These are phyloP conservation scores for Sporisorium scitamineum DNA, from an alignment of 1,284 basidiomycete species.

Conservation along the genomic window DNA sequence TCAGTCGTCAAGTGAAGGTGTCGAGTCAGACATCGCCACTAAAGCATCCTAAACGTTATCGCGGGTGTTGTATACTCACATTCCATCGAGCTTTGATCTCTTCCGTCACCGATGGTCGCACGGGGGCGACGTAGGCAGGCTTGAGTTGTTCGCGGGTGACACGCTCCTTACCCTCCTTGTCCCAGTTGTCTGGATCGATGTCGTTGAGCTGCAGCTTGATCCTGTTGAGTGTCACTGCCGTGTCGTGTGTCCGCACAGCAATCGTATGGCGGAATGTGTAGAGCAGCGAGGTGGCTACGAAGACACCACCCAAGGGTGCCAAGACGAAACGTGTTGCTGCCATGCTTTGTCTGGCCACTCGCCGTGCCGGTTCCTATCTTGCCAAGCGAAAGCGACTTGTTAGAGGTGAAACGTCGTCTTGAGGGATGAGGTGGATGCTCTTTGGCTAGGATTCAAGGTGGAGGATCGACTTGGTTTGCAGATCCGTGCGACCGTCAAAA, in stretches of 20 bases:
- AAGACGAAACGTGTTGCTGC: slow-evolving; percentile 43
- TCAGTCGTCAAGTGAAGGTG: no score
- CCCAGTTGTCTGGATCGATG: slow-evolving; percentile 56
- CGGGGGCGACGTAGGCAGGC: slow-evolving; percentile 47
- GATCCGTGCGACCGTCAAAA: slow-evolving; percentile 22
- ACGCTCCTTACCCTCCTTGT: slow-evolving; percentile 41
- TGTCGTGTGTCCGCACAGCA: slow-evolving; percentile 50
- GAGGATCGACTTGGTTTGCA: slow-evolving; percentile 5
- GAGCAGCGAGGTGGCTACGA: slow-evolving; percentile 52
- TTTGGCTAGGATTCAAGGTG: not conserved
- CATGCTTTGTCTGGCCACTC: slow-evolving; percentile 17
- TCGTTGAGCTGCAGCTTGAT: slow-evolving; percentile 51
- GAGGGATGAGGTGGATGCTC: not conserved
- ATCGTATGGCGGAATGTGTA: slow-evolving; percentile 55
- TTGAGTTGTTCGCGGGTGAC: slow-evolving; percentile 30
- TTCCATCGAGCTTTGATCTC: slow-evolving; percentile 58
- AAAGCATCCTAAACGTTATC: not conserved
- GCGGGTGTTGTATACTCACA: slow-evolving; percentile 19
- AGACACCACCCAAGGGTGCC: slow-evolving; percentile 45
- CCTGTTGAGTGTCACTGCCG: slow-evolving; percentile 34
- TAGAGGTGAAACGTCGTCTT: not conserved
- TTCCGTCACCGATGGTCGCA: slow-evolving; percentile 39
- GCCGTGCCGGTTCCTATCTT: not conserved
- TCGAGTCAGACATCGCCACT: not conserved
- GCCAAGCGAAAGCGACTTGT: not conserved